phyloP scores from a whole-genome alignment of 306 rosid genomes.

The Cucumis cinereus region DNA sequence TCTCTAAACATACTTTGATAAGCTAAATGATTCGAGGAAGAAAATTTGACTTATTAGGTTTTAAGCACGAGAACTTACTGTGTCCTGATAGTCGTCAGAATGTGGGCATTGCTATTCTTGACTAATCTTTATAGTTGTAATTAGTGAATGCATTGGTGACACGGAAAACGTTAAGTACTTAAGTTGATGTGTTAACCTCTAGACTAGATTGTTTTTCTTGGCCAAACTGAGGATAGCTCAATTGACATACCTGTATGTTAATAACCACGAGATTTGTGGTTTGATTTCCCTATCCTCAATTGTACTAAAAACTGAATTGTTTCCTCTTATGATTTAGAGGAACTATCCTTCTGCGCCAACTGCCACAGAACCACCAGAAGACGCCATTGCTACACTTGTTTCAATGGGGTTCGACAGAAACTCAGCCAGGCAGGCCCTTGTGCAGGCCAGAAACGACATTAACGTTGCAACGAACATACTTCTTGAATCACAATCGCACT shows the following conservation, averaged over 20 bases:
- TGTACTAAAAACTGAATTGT: background rate
- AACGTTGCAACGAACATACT: conserved; percentile 91
- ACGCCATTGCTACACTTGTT: conserved; percentile 61
- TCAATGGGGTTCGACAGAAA: conserved; percentile 94
- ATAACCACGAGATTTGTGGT: no score
- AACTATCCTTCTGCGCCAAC: conserved; percentile 48
- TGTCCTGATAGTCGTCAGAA: background rate
- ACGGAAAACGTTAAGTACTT: background rate
- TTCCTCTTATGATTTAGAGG: conserved; percentile 35
- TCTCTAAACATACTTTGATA: background rate
- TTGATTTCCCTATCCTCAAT: no score
- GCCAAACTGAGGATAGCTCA: no score
- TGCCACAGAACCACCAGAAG: conserved; percentile 63
- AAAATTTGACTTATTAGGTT: background rate
- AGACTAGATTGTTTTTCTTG: background rate
- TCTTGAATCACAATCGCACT: conserved; percentile 72
- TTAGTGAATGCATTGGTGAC: background rate
- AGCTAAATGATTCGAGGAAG: background rate
- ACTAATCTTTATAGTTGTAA: background rate
- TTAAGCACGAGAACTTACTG: background rate
- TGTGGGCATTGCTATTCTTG: background rate
- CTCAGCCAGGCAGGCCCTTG: conserved; percentile 89
- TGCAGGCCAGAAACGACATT: conserved; percentile 84
- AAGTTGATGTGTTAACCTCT: background rate
- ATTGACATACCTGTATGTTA: no score